Evolutionary conservation across 2,329 filamentous ascomycete genomes (phyloP), one percentile per base, ranked within the genome.

Genomic region (Aspergillus texensis): DNA sequence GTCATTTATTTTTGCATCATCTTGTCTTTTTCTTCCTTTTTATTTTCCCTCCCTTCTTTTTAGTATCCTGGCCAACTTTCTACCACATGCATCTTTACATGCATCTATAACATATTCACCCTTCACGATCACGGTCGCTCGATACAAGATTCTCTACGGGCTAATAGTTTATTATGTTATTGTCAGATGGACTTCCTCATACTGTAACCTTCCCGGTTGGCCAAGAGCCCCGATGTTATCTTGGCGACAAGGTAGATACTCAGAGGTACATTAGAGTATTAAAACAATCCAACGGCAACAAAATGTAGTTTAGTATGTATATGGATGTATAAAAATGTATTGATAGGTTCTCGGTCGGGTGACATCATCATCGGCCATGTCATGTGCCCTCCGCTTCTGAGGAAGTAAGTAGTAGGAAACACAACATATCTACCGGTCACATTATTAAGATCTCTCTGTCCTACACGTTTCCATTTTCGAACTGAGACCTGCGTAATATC

Each of bases 301-400:
- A 36, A 5, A 19, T 39, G 16, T 19, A 39, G 5, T 19, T 16
- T 34, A 34, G 28, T 34, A 34, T 45, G 2, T n/a, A 43, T n/a
- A 43, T 21, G 16, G 6, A 24, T 46, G 19, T 46, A 24, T 24
- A 24, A 26, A 21, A 24, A 12, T 14, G n/a, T 5, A 46, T 28
- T 11, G 21, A 48, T 26, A 30, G 46, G 24, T 19, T 52, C n/a
- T 34, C 43, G 50, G 57, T 67, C 69, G 60, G 58, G 69, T 73
- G 71, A 73, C 70, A 72, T 73, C 70, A 73, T 72, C 64, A 59
- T 52, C 66, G n/a, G 57, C 58, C 39, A 46, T 39, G 11, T 55
- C 52, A 55, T 55, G 52, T 63, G 52, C 61, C 39, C 39, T 58
- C 24, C 57, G 53, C 56, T 16, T 32, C 32, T 11, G 34, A 41